Evolutionary conservation across 371 early-diverging fungal genomes (phyloP).

Genomic region (Mortierella sp.): DNA sequence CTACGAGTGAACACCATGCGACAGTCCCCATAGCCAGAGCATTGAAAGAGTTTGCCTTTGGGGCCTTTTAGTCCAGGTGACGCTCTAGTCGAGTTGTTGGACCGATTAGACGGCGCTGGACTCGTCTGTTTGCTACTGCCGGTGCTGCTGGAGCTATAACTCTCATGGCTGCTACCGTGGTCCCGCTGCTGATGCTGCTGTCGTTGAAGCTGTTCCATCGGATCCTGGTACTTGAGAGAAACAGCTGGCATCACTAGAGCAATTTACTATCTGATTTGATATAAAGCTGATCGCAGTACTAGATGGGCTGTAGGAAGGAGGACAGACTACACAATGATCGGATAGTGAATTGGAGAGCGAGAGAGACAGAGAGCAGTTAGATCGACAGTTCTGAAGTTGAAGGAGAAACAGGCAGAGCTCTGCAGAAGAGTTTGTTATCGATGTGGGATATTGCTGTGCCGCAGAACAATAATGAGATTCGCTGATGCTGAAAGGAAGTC

Average conservation of each 20-base stretch:
- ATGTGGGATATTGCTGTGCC: too few species aligned
- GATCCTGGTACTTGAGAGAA: constrained; percentile 20
- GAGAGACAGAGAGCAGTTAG: too few species aligned
- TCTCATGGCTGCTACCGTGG: constrained; percentile 15
- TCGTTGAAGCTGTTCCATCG: constrained; percentile 11
- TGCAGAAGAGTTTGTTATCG: too few species aligned
- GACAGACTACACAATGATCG: too few species aligned
- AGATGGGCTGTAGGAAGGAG: too few species aligned
- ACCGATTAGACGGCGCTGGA: constrained; percentile 35
- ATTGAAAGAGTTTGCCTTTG: constrained; percentile 57
- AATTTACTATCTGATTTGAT: too few species aligned
- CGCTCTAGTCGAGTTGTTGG: constrained; percentile 29
- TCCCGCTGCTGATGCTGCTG: constrained; percentile 10
- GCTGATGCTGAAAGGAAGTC: too few species aligned
- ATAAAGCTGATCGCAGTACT: background rate
- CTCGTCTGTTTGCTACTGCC: constrained; percentile 37
- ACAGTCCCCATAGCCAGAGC: constrained; percentile 62
- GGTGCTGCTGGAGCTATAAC: constrained; percentile 24
- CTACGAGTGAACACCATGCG: constrained; percentile 64
- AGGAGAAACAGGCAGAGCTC: too few species aligned
- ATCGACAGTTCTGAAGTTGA: too few species aligned
- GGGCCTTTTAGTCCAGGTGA: constrained; percentile 30
- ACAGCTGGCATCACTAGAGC: constrained; percentile 28
- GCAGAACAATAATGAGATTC: too few species aligned
- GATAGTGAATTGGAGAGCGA: too few species aligned